phyloP scores from a whole-genome alignment of 2,329 filamentous ascomycete genomes.

The Fusarium sp. region DNA sequence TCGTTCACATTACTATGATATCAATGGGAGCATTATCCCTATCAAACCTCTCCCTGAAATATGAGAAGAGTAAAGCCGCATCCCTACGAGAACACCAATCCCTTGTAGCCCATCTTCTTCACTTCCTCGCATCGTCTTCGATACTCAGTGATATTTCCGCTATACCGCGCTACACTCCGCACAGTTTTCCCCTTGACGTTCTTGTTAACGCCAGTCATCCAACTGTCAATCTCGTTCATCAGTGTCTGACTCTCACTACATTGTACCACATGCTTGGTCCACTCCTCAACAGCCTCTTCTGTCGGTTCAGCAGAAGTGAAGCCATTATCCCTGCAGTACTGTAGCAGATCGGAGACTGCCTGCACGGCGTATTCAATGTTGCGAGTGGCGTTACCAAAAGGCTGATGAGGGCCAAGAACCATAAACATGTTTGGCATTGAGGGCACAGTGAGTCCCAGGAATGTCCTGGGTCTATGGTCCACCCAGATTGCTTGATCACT shows the following conservation, averaged over 20 bases:
- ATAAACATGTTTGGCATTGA: conserved; percentile 46
- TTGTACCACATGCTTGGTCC: conserved; percentile 60
- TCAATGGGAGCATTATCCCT: no score
- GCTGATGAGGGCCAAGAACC: conserved; percentile 40
- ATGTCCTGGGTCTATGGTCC: conserved; percentile 28
- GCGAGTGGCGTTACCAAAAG: conserved; percentile 36
- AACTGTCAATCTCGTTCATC: conserved; percentile 57
- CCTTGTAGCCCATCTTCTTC: conserved; percentile 10
- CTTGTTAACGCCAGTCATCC: conserved; percentile 68
- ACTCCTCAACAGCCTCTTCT: conserved; percentile 27
- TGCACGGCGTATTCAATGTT: conserved; percentile 29
- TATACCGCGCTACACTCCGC: conserved; percentile 53
- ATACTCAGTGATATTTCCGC: conserved; percentile 32
- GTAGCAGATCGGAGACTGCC: conserved; percentile 22
- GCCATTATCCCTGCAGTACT: conserved; percentile 24
- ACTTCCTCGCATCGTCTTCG: conserved; percentile 28
- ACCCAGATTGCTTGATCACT: conserved; percentile 32
- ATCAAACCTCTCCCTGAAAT: no score
- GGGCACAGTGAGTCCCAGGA: conserved; percentile 15
- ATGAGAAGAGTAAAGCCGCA: no score
- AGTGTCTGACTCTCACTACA: conserved; percentile 58
- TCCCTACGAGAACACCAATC: conserved; percentile 9
- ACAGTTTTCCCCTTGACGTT: conserved; percentile 63
- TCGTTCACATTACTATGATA: no score
- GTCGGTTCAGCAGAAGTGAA: conserved; percentile 27